Evolutionary conservation across 1,284 basidiomycete species (phyloP).

Genomic region (Pyrrhoderma noxium): DNA sequence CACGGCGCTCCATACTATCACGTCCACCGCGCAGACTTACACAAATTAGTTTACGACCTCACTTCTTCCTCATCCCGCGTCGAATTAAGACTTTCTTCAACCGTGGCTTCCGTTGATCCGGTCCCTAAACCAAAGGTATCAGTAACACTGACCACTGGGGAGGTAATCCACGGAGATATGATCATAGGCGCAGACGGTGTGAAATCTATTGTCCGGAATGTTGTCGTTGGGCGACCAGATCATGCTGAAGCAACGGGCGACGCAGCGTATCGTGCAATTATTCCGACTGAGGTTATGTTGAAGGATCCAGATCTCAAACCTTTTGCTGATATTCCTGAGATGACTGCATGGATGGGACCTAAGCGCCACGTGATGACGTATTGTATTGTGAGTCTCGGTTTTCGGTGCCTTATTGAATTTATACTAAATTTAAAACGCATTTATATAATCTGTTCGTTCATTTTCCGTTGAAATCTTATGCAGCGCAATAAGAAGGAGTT

Average conservation of each 20-base stretch:
- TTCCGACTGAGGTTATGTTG: conserved; percentile 29
- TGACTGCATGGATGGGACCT: conserved; percentile 42
- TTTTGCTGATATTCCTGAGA: conserved; percentile 34
- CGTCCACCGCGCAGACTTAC: conserved; percentile 48
- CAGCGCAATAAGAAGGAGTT: conserved; percentile 35
- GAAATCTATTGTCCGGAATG: conserved; percentile 36
- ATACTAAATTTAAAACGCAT: neutral
- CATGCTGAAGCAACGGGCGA: conserved; percentile 33
- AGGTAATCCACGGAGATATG: conserved; percentile 38
- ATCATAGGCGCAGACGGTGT: conserved; percentile 51
- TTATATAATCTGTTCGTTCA: neutral
- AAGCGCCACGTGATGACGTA: conserved; percentile 16
- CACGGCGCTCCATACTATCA: conserved; percentile 48
- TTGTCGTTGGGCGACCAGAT: conserved; percentile 35
- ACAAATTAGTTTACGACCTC: conserved; percentile 36
- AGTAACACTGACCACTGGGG: conserved; percentile 37
- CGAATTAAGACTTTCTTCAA: conserved; percentile 32
- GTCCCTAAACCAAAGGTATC: conserved; percentile 24
- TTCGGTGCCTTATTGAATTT: no score
- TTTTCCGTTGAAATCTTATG: neutral
- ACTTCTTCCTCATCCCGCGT: conserved; percentile 34
- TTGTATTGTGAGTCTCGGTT: conserved; percentile 5
- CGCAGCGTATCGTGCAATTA: conserved; percentile 33
- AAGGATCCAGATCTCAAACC: conserved; percentile 29
- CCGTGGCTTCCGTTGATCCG: conserved; percentile 36